phyloP scores from a whole-genome alignment of 164 flowering plant genomes.

The Vitis cinerea region DNA sequence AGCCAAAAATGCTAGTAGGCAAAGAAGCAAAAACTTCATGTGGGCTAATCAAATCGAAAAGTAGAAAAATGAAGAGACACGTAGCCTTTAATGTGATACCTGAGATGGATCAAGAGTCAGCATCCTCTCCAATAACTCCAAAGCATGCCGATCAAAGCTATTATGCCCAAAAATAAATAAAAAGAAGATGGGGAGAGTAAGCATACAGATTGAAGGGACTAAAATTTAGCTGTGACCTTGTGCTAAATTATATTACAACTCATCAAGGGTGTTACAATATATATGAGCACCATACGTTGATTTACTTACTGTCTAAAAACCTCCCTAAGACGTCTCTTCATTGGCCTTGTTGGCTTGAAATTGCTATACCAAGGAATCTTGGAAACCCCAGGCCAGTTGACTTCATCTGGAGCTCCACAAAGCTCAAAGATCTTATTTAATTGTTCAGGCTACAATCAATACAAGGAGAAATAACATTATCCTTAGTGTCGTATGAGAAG shows the following conservation, averaged over 20 bases:
- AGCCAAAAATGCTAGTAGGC: not conserved
- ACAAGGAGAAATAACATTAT: not conserved
- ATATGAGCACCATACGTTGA: no score
- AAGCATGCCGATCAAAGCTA: slow-evolving; percentile 87
- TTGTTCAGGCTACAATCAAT: slow-evolving; percentile 65
- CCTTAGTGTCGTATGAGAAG: no score
- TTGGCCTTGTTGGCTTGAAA: slow-evolving; percentile 70
- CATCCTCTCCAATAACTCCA: slow-evolving; percentile 83
- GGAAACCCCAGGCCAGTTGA: slow-evolving; percentile 83
- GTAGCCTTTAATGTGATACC: slow-evolving; percentile 32
- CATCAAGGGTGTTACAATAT: no score
- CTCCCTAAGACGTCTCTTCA: slow-evolving; percentile 78
- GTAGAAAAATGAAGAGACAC: no score
- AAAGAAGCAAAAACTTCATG: no score
- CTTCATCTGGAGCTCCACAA: slow-evolving; percentile 82
- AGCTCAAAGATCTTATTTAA: slow-evolving; percentile 77
- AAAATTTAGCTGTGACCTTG: not conserved
- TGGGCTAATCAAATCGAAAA: no score
- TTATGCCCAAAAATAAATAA: not conserved
- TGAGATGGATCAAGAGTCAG: slow-evolving; percentile 84
- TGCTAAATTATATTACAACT: no score
- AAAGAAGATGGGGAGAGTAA: not conserved
- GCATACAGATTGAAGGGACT: no score
- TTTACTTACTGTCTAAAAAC: slow-evolving; percentile 70
- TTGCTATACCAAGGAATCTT: slow-evolving; percentile 77